phyloP scores from a whole-genome alignment of 805 yeast genomes.

The Grigorovia jiainica region DNA sequence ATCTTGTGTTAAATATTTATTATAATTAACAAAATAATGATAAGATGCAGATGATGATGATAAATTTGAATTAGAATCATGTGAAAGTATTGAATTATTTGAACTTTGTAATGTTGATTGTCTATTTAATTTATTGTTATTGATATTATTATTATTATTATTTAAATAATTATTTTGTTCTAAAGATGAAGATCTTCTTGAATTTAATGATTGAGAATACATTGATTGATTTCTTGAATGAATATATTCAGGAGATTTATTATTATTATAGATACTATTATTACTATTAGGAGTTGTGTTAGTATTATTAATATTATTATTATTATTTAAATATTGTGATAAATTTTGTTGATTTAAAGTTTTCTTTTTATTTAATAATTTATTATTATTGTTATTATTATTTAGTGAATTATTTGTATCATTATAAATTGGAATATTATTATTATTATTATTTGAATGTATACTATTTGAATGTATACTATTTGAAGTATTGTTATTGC shows the following conservation, averaged over 20 bases:
- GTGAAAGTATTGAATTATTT: constrained; percentile 1
- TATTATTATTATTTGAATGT: not conserved
- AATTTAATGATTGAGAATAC: constrained; percentile 20
- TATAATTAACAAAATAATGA: constrained; percentile 13
- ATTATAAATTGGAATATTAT: not conserved
- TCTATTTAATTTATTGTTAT: constrained; percentile 8
- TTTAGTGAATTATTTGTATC: not conserved
- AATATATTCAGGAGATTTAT: not conserved
- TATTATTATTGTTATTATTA: constrained; percentile 2
- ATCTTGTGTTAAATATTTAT: constrained; percentile 23
- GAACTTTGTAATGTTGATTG: constrained; percentile 21
- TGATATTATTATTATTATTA: not conserved
- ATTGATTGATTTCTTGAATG: constrained; percentile 17
- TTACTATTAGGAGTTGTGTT: not conserved
- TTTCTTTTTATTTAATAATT: constrained; percentile 21
- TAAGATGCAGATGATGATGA: constrained; percentile 21
- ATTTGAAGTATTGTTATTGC: not conserved
- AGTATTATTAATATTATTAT: not conserved
- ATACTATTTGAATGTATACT: not conserved
- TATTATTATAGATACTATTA: too few relatives aligned
- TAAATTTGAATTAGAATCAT: constrained; percentile 15
- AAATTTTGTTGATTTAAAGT: constrained; percentile 22
- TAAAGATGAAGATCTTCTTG: constrained; percentile 9
- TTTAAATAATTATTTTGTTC: not conserved
- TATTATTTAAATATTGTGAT: constrained; percentile 21